Evolutionary conservation across 2,329 filamentous ascomycete genomes (phyloP), one percentile per base, ranked within the genome.

Genomic region (Albophoma yamanashiensis): DNA sequence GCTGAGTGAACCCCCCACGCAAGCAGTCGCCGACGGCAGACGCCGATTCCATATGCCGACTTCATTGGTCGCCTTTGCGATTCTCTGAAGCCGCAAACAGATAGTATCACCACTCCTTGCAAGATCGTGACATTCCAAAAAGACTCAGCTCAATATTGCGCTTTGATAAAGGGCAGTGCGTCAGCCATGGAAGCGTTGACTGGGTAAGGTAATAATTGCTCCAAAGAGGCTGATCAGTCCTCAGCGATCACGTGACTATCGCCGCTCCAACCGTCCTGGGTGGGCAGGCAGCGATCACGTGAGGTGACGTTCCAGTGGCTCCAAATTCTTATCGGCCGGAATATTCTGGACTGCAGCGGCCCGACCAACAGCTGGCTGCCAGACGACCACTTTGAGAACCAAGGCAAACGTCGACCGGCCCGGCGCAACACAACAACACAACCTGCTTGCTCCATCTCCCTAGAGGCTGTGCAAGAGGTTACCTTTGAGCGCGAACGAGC

Each of bases 401-500:
- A 7, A 20, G 36, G 50, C 50, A 34, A 52, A 20, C 20, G 31
- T 36, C 50, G 31, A 36, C 31, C 50, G 34, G 50, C 50, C 12
- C 50, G 31, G 36, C 50, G 17, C 27, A 9, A 14, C 50, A 36
- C 20, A 6, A n/a, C 27, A 9, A 14, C 50, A 36, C 20, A 6
- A n/a, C 50, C 50, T 36, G 17, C 50, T 36, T 53, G 50, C 31
- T 53, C 25, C 42, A 22, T 25, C 56, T 50, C n/a, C 34, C 31
- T 50, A 7, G 27, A 9, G 17, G 31, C 42, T 25, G 20, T 27
- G 34, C 45, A 56, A 60, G 61, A 52, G 53, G 38, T 36, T 39
- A 65, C 66, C 68, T 71, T 73, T 74, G 72, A 73, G 73, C 73
- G 68, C 63, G 62, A 56, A 68, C 64, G 70, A 36, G 50, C 50